A percentile compares a stretch with the other conserved stretches of the same genome.
Conservation (phyloP, 371 early-diverging fungal genomes). For the Apophysomyces elegans region DNA sequence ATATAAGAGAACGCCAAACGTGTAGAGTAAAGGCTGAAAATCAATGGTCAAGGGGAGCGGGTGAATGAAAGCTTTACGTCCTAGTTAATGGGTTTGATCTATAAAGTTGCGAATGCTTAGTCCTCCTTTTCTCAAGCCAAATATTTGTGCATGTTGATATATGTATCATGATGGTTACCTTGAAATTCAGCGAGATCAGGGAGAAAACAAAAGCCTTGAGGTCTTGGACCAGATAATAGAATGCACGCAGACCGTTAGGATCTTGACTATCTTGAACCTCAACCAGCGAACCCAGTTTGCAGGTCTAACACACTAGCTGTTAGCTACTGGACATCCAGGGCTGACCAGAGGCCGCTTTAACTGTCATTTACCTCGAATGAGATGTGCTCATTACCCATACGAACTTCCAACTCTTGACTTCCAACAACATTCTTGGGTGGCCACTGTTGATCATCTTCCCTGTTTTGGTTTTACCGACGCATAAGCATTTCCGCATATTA, state of each 20-base stretch:
- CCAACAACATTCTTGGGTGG: constrained; percentile 91
- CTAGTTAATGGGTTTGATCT: constrained; percentile 31
- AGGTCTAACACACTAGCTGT: constrained; percentile 59
- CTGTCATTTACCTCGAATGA: constrained; percentile 80
- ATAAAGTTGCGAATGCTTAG: not conserved
- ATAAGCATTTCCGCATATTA: not conserved
- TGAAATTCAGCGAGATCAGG: constrained; percentile 94
- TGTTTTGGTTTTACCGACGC: constrained; percentile 23
- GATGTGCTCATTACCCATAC: constrained; percentile 88
- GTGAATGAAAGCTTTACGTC: not conserved
- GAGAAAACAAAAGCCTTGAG: constrained; percentile 95
- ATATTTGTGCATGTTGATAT: not conserved
- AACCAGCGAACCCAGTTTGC: constrained; percentile 90
- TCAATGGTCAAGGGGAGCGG: too few species aligned
- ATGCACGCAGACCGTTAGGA: constrained; percentile 92
- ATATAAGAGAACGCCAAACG: not conserved
- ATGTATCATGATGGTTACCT: constrained; percentile 59
- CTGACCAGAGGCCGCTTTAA: not conserved
- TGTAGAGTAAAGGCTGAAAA: too few species aligned
- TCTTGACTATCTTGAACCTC: constrained; percentile 92
- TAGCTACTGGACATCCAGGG: not conserved
- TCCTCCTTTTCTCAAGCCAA: not conserved
- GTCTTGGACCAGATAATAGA: constrained; percentile 98
- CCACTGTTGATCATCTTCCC: constrained; percentile 94
- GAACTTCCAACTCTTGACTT: constrained; percentile 93